phyloP scores from a whole-genome alignment of 768 basidiomycete species.

The Boletus vinaceobasis region DNA sequence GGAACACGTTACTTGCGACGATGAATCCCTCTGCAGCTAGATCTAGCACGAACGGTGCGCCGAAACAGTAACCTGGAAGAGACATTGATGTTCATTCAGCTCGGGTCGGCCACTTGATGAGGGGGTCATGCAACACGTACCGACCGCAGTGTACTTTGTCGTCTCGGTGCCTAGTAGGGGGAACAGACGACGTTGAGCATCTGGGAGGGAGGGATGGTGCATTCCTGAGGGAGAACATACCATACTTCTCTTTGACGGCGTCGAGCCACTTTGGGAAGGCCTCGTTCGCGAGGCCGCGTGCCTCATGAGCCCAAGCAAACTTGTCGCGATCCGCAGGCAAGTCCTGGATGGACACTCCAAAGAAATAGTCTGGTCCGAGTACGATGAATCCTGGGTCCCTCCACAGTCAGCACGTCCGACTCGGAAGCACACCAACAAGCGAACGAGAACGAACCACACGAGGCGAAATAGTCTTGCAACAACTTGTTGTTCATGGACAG shows the following conservation, averaged over 20 bases:
- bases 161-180: conserved; percentile 25
- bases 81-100: not conserved
- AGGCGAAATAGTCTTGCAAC: too few species aligned
- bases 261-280: conserved; percentile 49
- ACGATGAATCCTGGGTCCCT: conserved; percentile 47
- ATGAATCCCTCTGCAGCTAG: conserved; percentile 41
- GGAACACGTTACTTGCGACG: conserved; percentile 38
- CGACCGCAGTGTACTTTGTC: conserved; percentile 42
- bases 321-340: conserved; percentile 33
- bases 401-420: not conserved
- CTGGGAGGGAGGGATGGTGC: not conserved
- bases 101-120: too few species aligned
- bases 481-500: too few species aligned
- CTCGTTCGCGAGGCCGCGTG: conserved; percentile 32
- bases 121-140: conserved; percentile 24
- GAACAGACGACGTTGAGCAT: too few species aligned
- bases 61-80: conserved; percentile 53
- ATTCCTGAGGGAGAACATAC: conserved; percentile 22
- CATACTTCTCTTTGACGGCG: conserved; percentile 46
- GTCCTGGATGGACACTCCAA: conserved; percentile 42
- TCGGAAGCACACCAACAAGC: not conserved
- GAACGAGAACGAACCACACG: conserved; percentile 39
- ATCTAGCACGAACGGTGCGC: conserved; percentile 47
- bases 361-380: conserved; percentile 59
- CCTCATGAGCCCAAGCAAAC: conserved; percentile 36